These are phyloP conservation scores for Mortierella sp. DNA, from an alignment of 371 early-diverging fungal species.

Conservation along the genomic window DNA sequence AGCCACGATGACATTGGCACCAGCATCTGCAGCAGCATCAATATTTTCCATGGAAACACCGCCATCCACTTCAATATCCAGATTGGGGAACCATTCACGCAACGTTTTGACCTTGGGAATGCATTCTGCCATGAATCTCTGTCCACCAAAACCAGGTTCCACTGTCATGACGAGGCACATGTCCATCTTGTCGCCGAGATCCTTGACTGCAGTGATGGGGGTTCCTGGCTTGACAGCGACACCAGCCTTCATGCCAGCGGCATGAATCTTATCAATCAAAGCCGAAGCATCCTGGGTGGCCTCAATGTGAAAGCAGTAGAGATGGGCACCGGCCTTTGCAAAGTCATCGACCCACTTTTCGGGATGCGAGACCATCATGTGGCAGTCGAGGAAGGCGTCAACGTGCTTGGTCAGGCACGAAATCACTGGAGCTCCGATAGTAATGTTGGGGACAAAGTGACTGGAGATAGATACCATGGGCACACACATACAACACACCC, in stretches of 20 bases:
- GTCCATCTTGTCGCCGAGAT: constrained; percentile 79
- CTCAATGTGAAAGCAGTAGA: constrained; percentile 95
- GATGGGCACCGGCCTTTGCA: constrained; percentile 91
- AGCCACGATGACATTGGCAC: constrained; percentile 99
- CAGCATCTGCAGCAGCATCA: constrained; percentile 86
- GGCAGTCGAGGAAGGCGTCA: constrained; percentile 95
- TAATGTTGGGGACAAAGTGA: constrained; percentile 98
- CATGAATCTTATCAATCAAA: constrained; percentile 83
- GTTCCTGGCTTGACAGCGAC: constrained; percentile 96
- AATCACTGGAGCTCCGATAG: constrained; percentile 96
- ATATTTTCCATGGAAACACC: constrained; percentile 93
- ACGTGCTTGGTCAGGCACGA: constrained; percentile 88
- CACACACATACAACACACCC: too few relatives aligned
- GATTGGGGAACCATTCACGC: constrained; percentile 82
- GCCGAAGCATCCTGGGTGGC: constrained; percentile 82
- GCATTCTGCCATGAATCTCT: constrained; percentile 89
- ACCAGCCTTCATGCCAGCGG: constrained; percentile 92
- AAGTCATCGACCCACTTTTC: constrained; percentile 95
- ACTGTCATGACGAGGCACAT: constrained; percentile 99
- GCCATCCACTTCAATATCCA: constrained; percentile 98
- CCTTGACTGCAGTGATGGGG: constrained; percentile 77
- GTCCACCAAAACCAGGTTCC: constrained; percentile 98
- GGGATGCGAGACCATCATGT: constrained; percentile 97
- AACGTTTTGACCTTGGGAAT: constrained; percentile 86
- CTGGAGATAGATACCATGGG: constrained; percentile 56